A percentile compares a stretch with the other conserved stretches of the same genome.
phyloP scores from a whole-genome alignment of 1,284 basidiomycete species.

The Fomitopsis palustris region DNA sequence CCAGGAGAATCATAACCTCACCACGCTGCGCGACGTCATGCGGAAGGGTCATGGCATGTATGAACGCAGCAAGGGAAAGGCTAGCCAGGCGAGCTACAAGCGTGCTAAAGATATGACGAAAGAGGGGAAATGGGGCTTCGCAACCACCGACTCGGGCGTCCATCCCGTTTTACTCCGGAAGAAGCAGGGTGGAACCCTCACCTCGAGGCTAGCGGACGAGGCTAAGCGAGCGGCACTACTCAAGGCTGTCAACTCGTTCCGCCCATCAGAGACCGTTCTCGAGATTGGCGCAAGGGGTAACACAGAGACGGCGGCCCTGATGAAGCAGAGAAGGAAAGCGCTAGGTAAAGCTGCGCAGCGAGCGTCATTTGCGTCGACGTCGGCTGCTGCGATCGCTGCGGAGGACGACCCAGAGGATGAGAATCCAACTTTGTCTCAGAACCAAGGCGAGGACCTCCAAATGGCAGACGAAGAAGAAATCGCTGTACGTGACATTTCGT shows the following conservation, averaged over 20 bases:
- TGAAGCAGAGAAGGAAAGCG: slow-evolving; percentile 87
- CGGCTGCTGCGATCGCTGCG: slow-evolving; percentile 26
- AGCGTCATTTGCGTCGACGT: slow-evolving; percentile 34
- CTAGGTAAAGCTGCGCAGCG: slow-evolving; percentile 62
- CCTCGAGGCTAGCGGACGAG: slow-evolving; percentile 33
- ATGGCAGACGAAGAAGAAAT: slow-evolving; percentile 80
- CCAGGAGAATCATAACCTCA: slow-evolving; percentile 64
- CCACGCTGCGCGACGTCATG: slow-evolving; percentile 84
- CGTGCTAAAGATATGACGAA: slow-evolving; percentile 88
- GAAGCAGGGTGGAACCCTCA: slow-evolving; percentile 21
- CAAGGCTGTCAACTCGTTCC: slow-evolving; percentile 77
- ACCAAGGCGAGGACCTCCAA: slow-evolving; percentile 42
- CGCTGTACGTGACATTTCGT: slow-evolving; percentile 42
- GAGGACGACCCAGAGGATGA: slow-evolving; percentile 35
- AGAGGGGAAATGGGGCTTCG: slow-evolving; percentile 67
- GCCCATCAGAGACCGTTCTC: slow-evolving; percentile 88
- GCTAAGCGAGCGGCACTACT: slow-evolving; percentile 69
- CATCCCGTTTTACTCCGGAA: slow-evolving; percentile 63
- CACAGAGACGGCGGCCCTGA: slow-evolving; percentile 66
- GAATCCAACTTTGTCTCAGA: slow-evolving; percentile 30
- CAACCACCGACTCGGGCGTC: slow-evolving; percentile 58
- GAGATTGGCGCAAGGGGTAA: slow-evolving; percentile 79
- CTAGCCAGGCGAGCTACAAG: slow-evolving; percentile 81
- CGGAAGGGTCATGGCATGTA: slow-evolving; percentile 91
- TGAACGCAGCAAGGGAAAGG: slow-evolving; percentile 90